Percentiles rank a stretch among this genome's conserved stretches.
These are phyloP conservation scores for Pythium coloratum DNA, from an alignment of 352 stramenopile genomes.

Conservation along the genomic window DNA sequence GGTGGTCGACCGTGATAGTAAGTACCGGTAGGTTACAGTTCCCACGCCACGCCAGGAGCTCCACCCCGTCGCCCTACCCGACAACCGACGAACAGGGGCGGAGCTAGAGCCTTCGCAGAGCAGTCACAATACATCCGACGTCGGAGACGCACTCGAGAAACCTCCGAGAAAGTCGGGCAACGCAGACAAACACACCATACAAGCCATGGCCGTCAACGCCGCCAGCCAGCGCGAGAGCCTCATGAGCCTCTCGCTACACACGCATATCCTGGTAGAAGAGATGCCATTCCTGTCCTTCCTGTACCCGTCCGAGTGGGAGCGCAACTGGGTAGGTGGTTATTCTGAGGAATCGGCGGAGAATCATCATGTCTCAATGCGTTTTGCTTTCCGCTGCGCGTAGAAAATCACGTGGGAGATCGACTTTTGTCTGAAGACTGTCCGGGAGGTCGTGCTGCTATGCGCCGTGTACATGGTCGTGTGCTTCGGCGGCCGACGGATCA, in stretches of 20 bases:
- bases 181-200: background rate
- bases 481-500: conserved; percentile 75
- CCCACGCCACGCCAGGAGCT: background rate
- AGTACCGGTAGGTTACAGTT: background rate
- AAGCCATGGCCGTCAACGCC: conserved; percentile 6
- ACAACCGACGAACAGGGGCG: background rate
- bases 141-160: background rate
- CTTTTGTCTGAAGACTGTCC: conserved; percentile 71
- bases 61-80: background rate
- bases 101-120: background rate
- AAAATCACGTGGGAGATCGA: conserved; percentile 62
- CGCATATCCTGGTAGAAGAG: conserved; percentile 47
- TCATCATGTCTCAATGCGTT: background rate
- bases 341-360: background rate
- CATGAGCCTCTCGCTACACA: conserved; percentile 21
- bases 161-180: background rate
- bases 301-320: conserved; percentile 76
- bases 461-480: conserved; percentile 72
- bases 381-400: conserved; percentile 23
- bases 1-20: background rate
- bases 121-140: conserved; percentile 7
- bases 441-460: conserved; percentile 57
- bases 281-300: conserved; percentile 48
- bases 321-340: conserved; percentile 50
- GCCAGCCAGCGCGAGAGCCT: background rate